phyloP scores from a whole-genome alignment of 345 rosid species.

The Rhodamnia rubescens region DNA sequence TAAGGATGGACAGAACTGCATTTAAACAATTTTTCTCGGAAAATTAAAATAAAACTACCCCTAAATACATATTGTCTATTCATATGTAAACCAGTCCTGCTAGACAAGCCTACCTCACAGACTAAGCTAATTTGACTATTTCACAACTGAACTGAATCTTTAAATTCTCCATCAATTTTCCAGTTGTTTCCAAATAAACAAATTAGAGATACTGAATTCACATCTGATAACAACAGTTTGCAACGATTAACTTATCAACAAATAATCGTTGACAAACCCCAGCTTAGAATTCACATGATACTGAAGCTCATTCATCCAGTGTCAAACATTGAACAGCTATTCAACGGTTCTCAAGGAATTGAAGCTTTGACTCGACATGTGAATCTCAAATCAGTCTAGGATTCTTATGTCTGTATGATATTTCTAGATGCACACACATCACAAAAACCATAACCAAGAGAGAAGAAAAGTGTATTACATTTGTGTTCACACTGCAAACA shows the following conservation, averaged over 20 bases:
- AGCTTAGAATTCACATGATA: neutral
- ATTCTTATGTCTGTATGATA: neutral
- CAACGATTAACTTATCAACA: neutral
- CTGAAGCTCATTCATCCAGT: neutral
- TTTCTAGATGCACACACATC: neutral
- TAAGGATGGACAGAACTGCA: neutral
- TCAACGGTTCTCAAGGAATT: neutral
- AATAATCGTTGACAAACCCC: neutral
- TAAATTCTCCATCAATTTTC: neutral
- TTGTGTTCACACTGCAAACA: slow-evolving; percentile 86
- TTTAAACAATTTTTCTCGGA: neutral
- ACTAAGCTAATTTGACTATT: neutral
- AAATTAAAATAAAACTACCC: neutral
- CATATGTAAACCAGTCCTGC: neutral
- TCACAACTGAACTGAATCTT: neutral
- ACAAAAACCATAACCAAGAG: neutral
- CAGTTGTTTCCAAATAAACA: neutral
- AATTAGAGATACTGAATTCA: too few species aligned
- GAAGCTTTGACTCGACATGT: neutral
- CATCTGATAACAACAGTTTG: neutral
- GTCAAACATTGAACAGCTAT: too few species aligned
- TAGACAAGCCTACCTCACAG: neutral
- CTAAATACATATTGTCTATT: neutral
- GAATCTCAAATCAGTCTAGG: neutral
- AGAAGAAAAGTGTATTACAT: slow-evolving; percentile 35